Evolutionary conservation across 441 rosid genomes (phyloP), one percentile per base, ranked within the genome.

Genomic region (Daphne laureola): DNA sequence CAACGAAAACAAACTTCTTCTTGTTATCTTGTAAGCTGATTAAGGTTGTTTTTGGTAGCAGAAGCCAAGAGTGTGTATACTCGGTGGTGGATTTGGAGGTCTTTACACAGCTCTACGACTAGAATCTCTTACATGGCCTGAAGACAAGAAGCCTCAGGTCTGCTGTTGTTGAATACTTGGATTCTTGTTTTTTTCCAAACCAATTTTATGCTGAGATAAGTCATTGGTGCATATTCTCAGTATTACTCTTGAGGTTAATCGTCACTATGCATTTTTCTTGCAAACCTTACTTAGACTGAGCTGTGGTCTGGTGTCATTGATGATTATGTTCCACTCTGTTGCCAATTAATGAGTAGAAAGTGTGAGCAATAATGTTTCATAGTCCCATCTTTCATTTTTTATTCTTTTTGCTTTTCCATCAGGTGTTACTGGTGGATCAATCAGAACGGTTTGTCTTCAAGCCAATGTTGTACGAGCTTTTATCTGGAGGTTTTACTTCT

Each of bases 1-100:
- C 35, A 12, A 21, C 6, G 15, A 3, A 59, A 17, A 12, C 12
- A 13, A 36, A n/a, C 50, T 43, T 26, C 21, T 41, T n/a, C 14
- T 38, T 18, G 14, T 51, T 47, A 6, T 53, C 14, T 43, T 55
- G 14, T 16, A 18, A 46, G 35, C n/a, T 49, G 3, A 42, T 58
- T 58, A 46, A 49, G 51, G 35, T 15, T 57, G 14, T 31, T 58
- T 62, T 25, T 54, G 21, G 54, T 63, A 68, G 23, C 80, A 92
- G 98, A 84, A 65, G 59, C 96, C 95, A 8, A 78, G 90, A 54
- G 82, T 92, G 35, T 88, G 96, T 45, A 88, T 92, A 46, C 63
- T 92, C 40, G 98, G 98, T 36, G 96, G 98, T 54, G 98, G 98
- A 42, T 92, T 92, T 79, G 95, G 96, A 56, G 96, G 98, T 52